Evolutionary conservation across 2,329 filamentous ascomycete genomes (phyloP).

Genomic region (Hypoxylon sp.): DNA sequence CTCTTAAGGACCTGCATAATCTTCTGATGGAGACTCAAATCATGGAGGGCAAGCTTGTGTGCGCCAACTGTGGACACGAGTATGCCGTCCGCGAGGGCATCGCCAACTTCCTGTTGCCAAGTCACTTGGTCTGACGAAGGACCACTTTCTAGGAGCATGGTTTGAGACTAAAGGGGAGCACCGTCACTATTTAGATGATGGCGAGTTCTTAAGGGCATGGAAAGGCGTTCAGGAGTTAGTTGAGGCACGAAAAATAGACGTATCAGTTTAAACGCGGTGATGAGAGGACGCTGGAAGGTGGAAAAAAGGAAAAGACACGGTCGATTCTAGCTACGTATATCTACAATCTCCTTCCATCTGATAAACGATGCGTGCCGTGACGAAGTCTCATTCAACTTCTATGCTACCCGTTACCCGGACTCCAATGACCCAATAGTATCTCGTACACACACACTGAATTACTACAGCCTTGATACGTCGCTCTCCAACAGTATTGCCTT

Average conservation of each 20-base stretch:
- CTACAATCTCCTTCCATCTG: conserved; percentile 39
- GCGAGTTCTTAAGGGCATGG: background rate
- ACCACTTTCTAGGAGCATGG: background rate
- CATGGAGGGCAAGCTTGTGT: conserved; percentile 88
- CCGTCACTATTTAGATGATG: background rate
- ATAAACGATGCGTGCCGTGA: conserved; percentile 28
- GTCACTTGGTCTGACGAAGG: conserved; percentile 79
- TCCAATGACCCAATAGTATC: conserved; percentile 43
- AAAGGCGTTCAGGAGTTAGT: conserved; percentile 47
- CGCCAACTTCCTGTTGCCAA: conserved; percentile 94
- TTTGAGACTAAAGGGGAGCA: background rate
- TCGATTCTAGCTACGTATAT: conserved; percentile 45
- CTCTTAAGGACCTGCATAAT: conserved; percentile 82
- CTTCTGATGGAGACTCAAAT: conserved; percentile 92
- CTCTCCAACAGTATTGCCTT: conserved; percentile 17
- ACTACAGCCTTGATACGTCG: conserved; percentile 34
- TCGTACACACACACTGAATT: conserved; percentile 39
- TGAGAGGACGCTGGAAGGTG: conserved; percentile 11
- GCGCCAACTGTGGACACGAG: conserved; percentile 91
- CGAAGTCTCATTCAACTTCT: conserved; percentile 37
- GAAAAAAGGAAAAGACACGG: conserved; percentile 26
- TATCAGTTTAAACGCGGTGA: conserved; percentile 20
- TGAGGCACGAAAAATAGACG: conserved; percentile 5
- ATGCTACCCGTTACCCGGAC: conserved; percentile 45
- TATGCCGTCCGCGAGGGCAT: conserved; percentile 97